These are phyloP conservation scores for Populus hybrid DNA, from an alignment of 441 rosid species.

Conservation along the genomic window DNA sequence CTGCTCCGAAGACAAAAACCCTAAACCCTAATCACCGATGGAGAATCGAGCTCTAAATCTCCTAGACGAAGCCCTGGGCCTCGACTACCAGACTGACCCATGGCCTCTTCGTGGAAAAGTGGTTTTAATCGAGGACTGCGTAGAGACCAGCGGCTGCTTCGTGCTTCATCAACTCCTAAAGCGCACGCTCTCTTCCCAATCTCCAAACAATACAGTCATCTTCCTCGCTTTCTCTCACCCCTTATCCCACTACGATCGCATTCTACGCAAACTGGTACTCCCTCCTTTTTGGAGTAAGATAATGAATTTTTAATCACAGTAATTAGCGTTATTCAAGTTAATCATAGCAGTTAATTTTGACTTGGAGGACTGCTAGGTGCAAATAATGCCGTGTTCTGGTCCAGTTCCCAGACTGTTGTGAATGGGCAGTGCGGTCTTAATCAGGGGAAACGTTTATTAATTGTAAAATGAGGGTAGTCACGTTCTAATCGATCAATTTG, in stretches of 20 bases:
- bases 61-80: conserved; percentile 66
- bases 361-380: not conserved
- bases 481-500: not conserved
- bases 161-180: conserved; percentile 76
- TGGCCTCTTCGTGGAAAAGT: conserved; percentile 53
- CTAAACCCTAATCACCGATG: conserved; percentile 21
- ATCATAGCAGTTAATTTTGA: not conserved
- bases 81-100: conserved; percentile 34
- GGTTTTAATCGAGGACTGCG: conserved; percentile 66
- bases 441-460: not conserved
- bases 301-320: not conserved
- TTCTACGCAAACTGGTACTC: conserved; percentile 80
- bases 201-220: conserved; percentile 44
- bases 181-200: conserved; percentile 52
- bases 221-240: conserved; percentile 76
- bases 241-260: conserved; percentile 85
- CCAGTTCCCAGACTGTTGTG: not conserved
- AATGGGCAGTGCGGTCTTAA: not conserved
- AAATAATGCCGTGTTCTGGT: not conserved
- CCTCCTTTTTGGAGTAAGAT: not conserved
- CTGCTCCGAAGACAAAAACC: not conserved
- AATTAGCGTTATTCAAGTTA: not conserved
- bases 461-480: not conserved
- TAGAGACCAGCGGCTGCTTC: conserved; percentile 77
- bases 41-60: conserved; percentile 42